These are phyloP conservation scores for Prorocentrum cordatum DNA, from an alignment of 169 alveolate species.

Conservation along the genomic window DNA sequence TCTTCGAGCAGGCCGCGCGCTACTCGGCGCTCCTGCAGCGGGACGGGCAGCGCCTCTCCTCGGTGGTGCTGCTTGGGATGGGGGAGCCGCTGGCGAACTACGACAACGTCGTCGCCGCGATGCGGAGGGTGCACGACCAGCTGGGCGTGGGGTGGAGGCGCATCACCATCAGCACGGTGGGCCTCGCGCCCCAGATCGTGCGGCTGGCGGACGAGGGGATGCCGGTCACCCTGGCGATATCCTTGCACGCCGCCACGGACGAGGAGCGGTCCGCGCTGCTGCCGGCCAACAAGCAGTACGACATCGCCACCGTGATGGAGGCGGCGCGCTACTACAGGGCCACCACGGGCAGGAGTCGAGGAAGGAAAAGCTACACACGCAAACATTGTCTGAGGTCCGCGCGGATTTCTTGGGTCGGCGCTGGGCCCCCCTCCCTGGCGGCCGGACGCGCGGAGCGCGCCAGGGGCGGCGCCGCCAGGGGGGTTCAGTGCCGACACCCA, in stretches of 20 bases:
- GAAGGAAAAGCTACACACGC: too few relatives aligned
- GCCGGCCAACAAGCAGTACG: slow-evolving; percentile 28
- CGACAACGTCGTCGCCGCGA: slow-evolving; percentile 31
- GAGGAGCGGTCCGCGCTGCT: slow-evolving; percentile 52
- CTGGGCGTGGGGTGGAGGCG: slow-evolving; percentile 52
- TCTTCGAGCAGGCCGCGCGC: slow-evolving; percentile 67
- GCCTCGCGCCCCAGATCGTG: slow-evolving; percentile 36
- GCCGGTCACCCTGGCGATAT: slow-evolving; percentile 39
- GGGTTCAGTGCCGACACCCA: too few relatives aligned
- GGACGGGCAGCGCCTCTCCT: slow-evolving; percentile 22
- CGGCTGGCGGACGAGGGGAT: slow-evolving; percentile 13
- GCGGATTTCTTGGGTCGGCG: too few relatives aligned
- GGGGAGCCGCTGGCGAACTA: slow-evolving; percentile 67
- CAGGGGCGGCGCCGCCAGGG: too few relatives aligned
- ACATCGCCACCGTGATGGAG: slow-evolving; percentile 7
- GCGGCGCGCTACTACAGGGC: too few relatives aligned
- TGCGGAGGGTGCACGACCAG: not conserved
- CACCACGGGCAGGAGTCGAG: too few relatives aligned
- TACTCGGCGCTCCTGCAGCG: slow-evolving; percentile 25
- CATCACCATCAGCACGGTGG: slow-evolving; percentile 57
- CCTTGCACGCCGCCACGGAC: slow-evolving; percentile 40
- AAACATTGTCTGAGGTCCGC: too few relatives aligned
- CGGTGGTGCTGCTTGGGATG: slow-evolving; percentile 60
- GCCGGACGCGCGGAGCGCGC: too few relatives aligned
- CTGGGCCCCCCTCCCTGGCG: too few relatives aligned